These are phyloP conservation scores for Bremia lactucae DNA, from an alignment of 352 stramenopile species.

Conservation along the genomic window DNA sequence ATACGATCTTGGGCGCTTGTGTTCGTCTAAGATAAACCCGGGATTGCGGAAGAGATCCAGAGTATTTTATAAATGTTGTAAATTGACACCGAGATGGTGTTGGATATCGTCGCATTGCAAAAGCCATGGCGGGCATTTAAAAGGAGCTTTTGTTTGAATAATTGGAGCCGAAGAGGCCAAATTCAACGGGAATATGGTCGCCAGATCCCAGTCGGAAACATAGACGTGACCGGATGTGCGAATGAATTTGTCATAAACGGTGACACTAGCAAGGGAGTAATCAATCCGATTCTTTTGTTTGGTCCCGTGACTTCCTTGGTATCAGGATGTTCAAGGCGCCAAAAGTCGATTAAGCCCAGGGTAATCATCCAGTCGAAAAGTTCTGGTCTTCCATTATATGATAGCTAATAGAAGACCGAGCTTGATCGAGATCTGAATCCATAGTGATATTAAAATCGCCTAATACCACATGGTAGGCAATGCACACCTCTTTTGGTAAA, in stretches of 20 bases:
- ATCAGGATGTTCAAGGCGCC: neutral
- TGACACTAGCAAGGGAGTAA: neutral
- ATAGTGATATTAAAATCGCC: neutral
- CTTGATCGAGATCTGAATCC: neutral
- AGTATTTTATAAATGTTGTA: neutral
- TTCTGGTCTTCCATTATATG: neutral
- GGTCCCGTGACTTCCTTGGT: neutral
- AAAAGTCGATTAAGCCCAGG: neutral
- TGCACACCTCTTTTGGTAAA: no score
- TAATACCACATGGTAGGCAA: neutral
- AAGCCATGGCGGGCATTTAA: neutral
- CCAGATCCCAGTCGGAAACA: neutral
- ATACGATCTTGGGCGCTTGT: slow-evolving; percentile 2
- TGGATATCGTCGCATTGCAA: neutral
- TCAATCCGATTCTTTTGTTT: neutral
- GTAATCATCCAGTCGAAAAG: neutral
- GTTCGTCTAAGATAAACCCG: slow-evolving; percentile 4
- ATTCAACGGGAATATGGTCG: neutral
- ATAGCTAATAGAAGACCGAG: neutral
- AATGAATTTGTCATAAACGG: neutral
- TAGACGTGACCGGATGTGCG: neutral
- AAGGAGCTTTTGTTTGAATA: neutral
- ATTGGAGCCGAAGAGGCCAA: no score
- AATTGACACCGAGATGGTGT: neutral
- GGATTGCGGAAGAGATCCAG: neutral